Base-by-base conservation (phyloP, 2,329 filamentous ascomycete genomes). In the Trichoderma asperellum region DNA sequence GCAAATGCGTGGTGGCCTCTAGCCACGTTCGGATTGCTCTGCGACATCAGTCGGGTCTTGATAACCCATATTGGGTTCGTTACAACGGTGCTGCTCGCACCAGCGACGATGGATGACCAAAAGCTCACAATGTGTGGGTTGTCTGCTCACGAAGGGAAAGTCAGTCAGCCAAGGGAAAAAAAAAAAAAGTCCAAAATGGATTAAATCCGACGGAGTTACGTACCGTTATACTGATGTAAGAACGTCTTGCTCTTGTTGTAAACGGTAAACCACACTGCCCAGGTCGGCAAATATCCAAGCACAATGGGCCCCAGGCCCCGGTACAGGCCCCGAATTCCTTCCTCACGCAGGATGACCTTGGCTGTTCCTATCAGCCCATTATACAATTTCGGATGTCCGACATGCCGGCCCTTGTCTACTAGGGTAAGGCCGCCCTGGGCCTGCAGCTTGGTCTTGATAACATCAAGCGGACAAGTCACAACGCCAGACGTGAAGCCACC, bases 41-140 rank as follows among this genome's bases (percentile, higher is more conserved):
- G 96, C 47, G 96, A 97, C 96, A 98, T 98, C 74, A 99, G 87
- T 73, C 96, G 88, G 60, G 96, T 99, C 82, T 99, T 99, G 83
- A 99, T 97, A 47, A 99, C 96, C 96, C 96, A 99, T 71, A 99
- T 99, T 0, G 96, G 96, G 79, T 98, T 99, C 29, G 96, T 99
- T 72, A 91, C 92, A 72, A 98, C 86, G 4, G 96, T 99, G 73
- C 94, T 97, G 82, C 92, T 97, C 71, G 90, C 94, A 65, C 96
- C 96, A 29, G 95, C 96, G 68, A 94, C 87, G 71, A 99, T 88
- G 11, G 96, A 97, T 27, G 96, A 96, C 84, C 92, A 94, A 73
- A 96, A 91, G 77, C 93, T 93, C 75, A 95, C 88, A 56, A 93
- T 79, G 82, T 92, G 91, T 76, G 88, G 88, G 77, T 93, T 95